phyloP scores from a whole-genome alignment of 805 yeast genomes.

The Isabelozyma gotoi region DNA sequence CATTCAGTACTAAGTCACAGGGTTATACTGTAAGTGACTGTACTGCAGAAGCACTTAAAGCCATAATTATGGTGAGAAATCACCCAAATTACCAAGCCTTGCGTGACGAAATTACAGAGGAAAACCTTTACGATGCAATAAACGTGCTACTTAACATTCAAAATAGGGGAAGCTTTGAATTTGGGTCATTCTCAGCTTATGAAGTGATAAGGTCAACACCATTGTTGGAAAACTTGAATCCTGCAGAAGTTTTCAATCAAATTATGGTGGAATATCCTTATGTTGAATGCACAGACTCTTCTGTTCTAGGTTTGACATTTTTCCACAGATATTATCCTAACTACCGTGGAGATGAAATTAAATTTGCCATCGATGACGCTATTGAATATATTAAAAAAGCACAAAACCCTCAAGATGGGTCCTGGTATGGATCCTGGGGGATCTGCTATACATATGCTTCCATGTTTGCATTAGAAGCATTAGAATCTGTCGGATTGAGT shows the following conservation, averaged over 20 bases:
- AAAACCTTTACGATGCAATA: conserved; percentile 62
- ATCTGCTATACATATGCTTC: conserved; percentile 93
- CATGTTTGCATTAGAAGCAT: conserved; percentile 96
- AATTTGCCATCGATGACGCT: conserved; percentile 70
- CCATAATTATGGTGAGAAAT: conserved; percentile 85
- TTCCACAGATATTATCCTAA: conserved; percentile 63
- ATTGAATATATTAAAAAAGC: conserved; percentile 64
- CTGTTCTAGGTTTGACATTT: conserved; percentile 82
- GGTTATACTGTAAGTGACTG: conserved; percentile 97
- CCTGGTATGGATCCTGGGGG: conserved; percentile 99
- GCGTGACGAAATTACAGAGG: conserved; percentile 52
- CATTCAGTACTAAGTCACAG: conserved; percentile 91
- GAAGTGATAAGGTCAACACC: conserved; percentile 84
- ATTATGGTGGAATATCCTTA: conserved; percentile 99
- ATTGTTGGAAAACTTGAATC: conserved; percentile 73
- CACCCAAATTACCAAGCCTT: conserved; percentile 51
- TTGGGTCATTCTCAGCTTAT: conserved; percentile 91
- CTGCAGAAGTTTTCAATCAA: conserved; percentile 97
- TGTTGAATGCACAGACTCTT: conserved; percentile 96
- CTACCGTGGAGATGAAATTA: conserved; percentile 67
- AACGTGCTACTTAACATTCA: conserved; percentile 78
- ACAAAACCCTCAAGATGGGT: conserved; percentile 73
- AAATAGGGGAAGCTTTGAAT: conserved; percentile 74
- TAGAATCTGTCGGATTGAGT: conserved; percentile 62
- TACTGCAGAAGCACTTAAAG: conserved; percentile 93